Evolutionary conservation across 2,329 filamentous ascomycete species (phyloP).

Genomic region (Clarireedia paspali): DNA sequence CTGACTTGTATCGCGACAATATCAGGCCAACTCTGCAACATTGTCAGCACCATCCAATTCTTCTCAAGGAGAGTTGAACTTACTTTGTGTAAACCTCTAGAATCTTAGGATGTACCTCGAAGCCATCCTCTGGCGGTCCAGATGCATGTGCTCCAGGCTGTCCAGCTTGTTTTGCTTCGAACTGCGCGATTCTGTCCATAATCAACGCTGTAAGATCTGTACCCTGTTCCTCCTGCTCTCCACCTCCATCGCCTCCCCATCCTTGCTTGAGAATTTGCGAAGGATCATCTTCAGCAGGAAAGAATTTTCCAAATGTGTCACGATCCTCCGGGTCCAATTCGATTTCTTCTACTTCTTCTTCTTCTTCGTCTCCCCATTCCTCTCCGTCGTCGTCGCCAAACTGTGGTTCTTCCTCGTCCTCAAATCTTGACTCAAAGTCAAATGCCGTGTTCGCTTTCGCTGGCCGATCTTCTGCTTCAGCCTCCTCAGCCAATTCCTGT

Average conservation of each 20-base stretch:
- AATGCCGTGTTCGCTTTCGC: slow-evolving; percentile 57
- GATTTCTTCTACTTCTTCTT: slow-evolving; percentile 61
- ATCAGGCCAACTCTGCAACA: slow-evolving; percentile 67
- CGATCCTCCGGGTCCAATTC: slow-evolving; percentile 87
- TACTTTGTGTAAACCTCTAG: slow-evolving; percentile 90
- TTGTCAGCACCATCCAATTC: slow-evolving; percentile 8
- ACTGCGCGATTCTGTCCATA: slow-evolving; percentile 84
- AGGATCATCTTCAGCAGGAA: slow-evolving; percentile 56
- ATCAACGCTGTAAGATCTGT: slow-evolving; percentile 91
- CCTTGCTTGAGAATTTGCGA: slow-evolving; percentile 21
- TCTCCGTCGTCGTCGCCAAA: slow-evolving; percentile 46
- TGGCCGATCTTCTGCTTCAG: slow-evolving; percentile 43
- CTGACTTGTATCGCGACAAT: slow-evolving; percentile 86
- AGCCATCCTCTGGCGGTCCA: slow-evolving; percentile 59
- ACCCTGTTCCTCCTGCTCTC: slow-evolving; percentile 39
- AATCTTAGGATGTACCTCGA: slow-evolving; percentile 83
- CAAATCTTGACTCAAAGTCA: slow-evolving; percentile 70
- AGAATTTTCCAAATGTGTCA: slow-evolving; percentile 84
- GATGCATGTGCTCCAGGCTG: slow-evolving; percentile 23
- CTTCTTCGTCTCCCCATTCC: slow-evolving; percentile 67
- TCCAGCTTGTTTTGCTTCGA: slow-evolving; percentile 61
- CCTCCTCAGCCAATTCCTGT: slow-evolving; percentile 80
- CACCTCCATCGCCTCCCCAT: slow-evolving; percentile 31
- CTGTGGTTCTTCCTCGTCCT: slow-evolving; percentile 42
- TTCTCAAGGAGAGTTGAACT: slow-evolving; percentile 14